Base-by-base conservation (phyloP, 2,329 filamentous ascomycete species). In the Geosmithia morbida region DNA sequence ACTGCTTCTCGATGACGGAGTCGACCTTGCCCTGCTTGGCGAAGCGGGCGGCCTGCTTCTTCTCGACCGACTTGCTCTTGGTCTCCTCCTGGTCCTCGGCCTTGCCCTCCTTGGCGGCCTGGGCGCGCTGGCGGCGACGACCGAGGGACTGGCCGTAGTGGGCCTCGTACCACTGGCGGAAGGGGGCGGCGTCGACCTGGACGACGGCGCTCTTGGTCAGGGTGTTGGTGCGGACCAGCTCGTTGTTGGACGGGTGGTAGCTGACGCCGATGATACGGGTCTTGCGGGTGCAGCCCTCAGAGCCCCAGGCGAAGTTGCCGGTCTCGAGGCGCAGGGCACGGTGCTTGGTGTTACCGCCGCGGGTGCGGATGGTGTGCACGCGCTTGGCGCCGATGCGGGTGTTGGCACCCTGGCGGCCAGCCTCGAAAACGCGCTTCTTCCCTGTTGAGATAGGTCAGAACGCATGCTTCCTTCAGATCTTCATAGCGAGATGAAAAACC, bases 201-300 rank as follows among this genome's bases (percentile, higher is more conserved):
- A 98, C 87, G 66, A 98, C 87, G 75, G 92, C 92, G 67, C 87
- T 87, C 77, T 89, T 94, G 80, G 92, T 98, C 70, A 98, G 81
- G 77, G 92, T 97, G 85, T 98, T 98, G 74, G 92, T 98, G 68
- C 92, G 92, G 79, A 98, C 89, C 62, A 98, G 82, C 78, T 98
- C 92, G 87, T 98, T 98, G 89, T 98, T 98, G 70, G 90, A 96
- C 55, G 92, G 94, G 76, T 98, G 94, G 86, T 88, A 98, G 69
- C 83, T 85, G 74, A 98, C 94, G 65, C 78, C 88, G 70, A 98
- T 96, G 70, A 98, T 86, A 79, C 94, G 92, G 73, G 87, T 88
- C 84, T 98, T 98, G 83, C 92, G 90, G 74, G 90, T 86, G 72
- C 88, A 78, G 66, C 90, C 89, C 81, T 98, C 92, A 58, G 88